Evolutionary conservation across 768 basidiomycete genomes (phyloP), one percentile per base, ranked within the genome.

Genomic region (Arthromyces matolae): DNA sequence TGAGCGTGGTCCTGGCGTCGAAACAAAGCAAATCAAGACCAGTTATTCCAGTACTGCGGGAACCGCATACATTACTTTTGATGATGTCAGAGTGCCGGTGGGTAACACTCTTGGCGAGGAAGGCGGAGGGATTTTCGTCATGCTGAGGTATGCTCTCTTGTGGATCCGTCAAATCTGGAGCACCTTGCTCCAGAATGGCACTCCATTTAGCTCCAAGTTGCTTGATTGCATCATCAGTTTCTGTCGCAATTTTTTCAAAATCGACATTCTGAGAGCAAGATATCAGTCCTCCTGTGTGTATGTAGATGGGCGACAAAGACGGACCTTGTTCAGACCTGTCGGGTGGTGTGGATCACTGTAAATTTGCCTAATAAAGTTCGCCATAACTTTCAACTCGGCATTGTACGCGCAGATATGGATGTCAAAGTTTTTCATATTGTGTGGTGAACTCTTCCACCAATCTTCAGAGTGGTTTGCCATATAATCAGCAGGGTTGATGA

Each of bases 11-110:
- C 62, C 61, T 32, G 78, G 77, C 13, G 76, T 96, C 41, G 84
- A 88, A 82, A 92, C 75, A 77, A 88, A 62, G 71, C 89, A 86
- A 8, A 70, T 71, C 49, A 70, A 69, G 45, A 71, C 70, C 19
- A 83, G 82, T n/a, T 94, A 98, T 65, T 93, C 91, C 0, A 57
- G 84, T 0, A 71, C 90, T 3, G 94, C 94, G 12, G 94, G 94
- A 8, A 96, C 94, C 1, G 83, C 81, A 24, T 87, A 83, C 53
- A 78, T 90, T 50, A 89, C 86, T 0, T 89, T 90, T 52, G 88
- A 93, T 46, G 75, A 91, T 46, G 92, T 87, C 29, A 82, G 81
- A 53, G 92, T 93, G 0, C 93, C 94, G 7, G 81, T 86, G 4
- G 89, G 83, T 57, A 90, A 96, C 65, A 87, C 89, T 2, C 79